These are phyloP conservation scores for Trichocomaceae sp. DNA, from an alignment of 2,329 filamentous ascomycete genomes.

Conservation along the genomic window DNA sequence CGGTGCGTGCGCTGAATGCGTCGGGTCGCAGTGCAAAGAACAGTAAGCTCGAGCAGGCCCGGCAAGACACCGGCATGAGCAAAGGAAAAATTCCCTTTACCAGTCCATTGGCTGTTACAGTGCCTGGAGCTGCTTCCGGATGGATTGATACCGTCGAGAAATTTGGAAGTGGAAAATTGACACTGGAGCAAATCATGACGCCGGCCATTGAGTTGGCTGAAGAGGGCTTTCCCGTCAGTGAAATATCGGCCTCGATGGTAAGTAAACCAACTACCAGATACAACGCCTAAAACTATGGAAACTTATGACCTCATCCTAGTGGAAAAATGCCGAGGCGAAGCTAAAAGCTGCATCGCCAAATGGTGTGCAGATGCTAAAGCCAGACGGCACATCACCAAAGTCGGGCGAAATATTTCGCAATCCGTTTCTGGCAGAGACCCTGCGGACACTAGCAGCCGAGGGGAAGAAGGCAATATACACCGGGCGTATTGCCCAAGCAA, in stretches of 20 bases:
- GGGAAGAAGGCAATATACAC: slow-evolving; percentile 89
- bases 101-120: slow-evolving; percentile 74
- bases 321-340: slow-evolving; percentile 57
- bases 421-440: slow-evolving; percentile 71
- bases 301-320: slow-evolving; percentile 49
- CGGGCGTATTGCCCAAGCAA: slow-evolving; percentile 70
- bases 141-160: slow-evolving; percentile 85
- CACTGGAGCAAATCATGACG: slow-evolving; percentile 65
- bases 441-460: slow-evolving; percentile 66
- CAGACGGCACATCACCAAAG: slow-evolving; percentile 42
- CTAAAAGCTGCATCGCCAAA: slow-evolving; percentile 50
- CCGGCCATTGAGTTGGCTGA: slow-evolving; percentile 83
- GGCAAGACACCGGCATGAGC: slow-evolving; percentile 58
- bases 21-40: slow-evolving; percentile 71
- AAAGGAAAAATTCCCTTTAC: slow-evolving; percentile 59
- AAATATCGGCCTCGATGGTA: slow-evolving; percentile 64
- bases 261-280: slow-evolving; percentile 27
- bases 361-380: slow-evolving; percentile 26
- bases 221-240: slow-evolving; percentile 80
- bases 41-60: slow-evolving; percentile 62
- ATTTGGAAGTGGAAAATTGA: slow-evolving; percentile 81
- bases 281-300: not conserved
- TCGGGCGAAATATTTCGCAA: slow-evolving; percentile 87
- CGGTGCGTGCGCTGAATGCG: slow-evolving; percentile 81
- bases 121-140: slow-evolving; percentile 83